Evolutionary conservation across 495 filamentous ascomycete species (phyloP), one percentile per base, ranked within the genome.

Genomic region (Xylaria venustula): DNA sequence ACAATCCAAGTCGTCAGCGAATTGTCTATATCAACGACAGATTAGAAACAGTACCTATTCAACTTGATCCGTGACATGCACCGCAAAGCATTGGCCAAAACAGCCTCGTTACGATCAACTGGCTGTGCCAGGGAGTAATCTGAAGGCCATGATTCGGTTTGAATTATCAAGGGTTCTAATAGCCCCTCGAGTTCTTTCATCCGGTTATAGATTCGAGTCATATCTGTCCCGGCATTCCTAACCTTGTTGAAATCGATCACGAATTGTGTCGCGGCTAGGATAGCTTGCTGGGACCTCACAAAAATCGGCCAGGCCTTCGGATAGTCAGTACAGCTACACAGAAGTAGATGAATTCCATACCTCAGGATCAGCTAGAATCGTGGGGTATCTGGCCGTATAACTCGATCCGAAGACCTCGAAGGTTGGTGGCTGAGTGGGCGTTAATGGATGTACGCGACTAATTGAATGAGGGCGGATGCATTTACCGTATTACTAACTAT

Each of bases 401-500:
- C 83, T 82, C 58, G 81, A 77, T 40, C 81, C 79, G 63, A 85
- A 84, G 8, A 84, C 74, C 44, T 82, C 71, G 37, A 87, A 79
- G 1, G 81, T 76, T 20, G 82, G 79, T 9, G 78, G 72, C 82
- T 85, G 28, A 25, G 26, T 56, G 11, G 53, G 52, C 37, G 54
- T 73, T 57, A 70, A 69, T 65, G 22, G 12, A 20, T n/a, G 17
- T 30, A 50, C 46, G 46, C n/a, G 32, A 44, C n/a, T 2, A 26
- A 12, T 34, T n/a, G 36, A 30, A 42, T 23, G 3, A 8, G 26
- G 17, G 49, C 41, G 30, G 7, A 20, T 22, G 12, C 26, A 58
- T 74, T 68, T 69, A 86, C 83, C 45, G 81, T 83, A 36, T 81
- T 85, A 75, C 81, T 85, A 22, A 84, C 81, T 54, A 87, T 86